Evolutionary conservation across 768 basidiomycete genomes (phyloP).

Genomic region (Macrolepiota albuminosa): DNA sequence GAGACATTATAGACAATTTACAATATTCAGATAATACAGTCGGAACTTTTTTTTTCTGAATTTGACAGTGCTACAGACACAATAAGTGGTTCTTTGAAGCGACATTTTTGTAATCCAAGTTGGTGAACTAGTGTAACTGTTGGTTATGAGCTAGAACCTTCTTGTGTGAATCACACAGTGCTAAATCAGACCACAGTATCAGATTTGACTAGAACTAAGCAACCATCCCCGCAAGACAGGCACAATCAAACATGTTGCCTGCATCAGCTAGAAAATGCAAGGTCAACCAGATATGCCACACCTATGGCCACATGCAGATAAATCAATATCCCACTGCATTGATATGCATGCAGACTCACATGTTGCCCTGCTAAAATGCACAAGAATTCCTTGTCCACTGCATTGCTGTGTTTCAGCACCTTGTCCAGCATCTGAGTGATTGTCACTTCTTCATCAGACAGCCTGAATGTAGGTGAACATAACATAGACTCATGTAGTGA

Average conservation of each 20-base stretch:
- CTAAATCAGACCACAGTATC: too few relatives aligned
- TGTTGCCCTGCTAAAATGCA: conserved; percentile 95
- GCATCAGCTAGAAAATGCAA: conserved; percentile 88
- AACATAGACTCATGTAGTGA: conserved; percentile 11
- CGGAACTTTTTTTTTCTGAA: too few relatives aligned
- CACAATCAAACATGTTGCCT: conserved; percentile 93
- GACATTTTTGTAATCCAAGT: too few relatives aligned
- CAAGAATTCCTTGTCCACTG: conserved; percentile 90
- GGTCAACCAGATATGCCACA: conserved; percentile 90
- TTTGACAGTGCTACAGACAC: too few relatives aligned
- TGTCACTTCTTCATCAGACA: conserved; percentile 88
- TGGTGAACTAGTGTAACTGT: too few relatives aligned
- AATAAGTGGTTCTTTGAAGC: too few relatives aligned
- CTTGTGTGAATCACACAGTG: too few relatives aligned
- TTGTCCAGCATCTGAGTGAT: conserved; percentile 94
- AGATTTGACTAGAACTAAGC: too few relatives aligned
- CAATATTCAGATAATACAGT: too few relatives aligned
- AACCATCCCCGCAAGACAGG: conserved; percentile 87
- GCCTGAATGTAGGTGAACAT: conserved; percentile 36
- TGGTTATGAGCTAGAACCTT: too few relatives aligned
- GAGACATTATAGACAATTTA: too few relatives aligned
- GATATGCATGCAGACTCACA: conserved; percentile 35
- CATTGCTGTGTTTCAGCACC: conserved; percentile 83
- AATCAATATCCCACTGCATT: not conserved
- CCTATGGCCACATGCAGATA: conserved; percentile 41